A percentile compares a stretch with the other conserved stretches of the same genome.
phyloP scores from a whole-genome alignment of 345 rosid species.

The Syzygium aqueum region DNA sequence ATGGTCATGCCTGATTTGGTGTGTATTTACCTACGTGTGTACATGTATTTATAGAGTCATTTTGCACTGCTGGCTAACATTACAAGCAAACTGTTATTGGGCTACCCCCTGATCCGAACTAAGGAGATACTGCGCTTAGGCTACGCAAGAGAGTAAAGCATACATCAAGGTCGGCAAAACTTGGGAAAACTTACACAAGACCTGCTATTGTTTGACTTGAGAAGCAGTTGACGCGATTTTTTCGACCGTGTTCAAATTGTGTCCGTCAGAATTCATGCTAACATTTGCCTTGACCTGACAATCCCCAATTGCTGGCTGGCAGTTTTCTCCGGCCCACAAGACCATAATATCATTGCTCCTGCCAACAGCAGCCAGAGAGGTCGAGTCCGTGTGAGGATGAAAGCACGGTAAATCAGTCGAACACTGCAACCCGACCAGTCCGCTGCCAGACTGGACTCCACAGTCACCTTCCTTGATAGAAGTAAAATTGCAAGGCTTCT shows the following conservation, averaged over 20 bases:
- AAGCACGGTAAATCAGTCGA: conserved; percentile 21
- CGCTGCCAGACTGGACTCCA: conserved; percentile 8
- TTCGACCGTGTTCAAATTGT: conserved; percentile 2
- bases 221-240: conserved; percentile 9
- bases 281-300: conserved; percentile 14
- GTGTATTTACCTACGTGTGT: background rate
- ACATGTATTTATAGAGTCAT: background rate
- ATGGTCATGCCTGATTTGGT: background rate
- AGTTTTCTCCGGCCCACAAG: conserved; percentile 16
- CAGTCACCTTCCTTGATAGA: conserved; percentile 28
- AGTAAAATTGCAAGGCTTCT: conserved; percentile 17
- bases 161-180: background rate
- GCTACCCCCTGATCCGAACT: background rate
- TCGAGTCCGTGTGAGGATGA: conserved; percentile 13
- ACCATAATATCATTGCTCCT: conserved; percentile 23
- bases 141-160: background rate
- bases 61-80: background rate
- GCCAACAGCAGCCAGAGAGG: conserved; percentile 7
- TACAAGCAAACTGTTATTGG: background rate
- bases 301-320: conserved; percentile 14
- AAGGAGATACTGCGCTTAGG: background rate
- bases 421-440: conserved; percentile 3
- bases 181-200: background rate
- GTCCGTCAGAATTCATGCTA: conserved; percentile 2
- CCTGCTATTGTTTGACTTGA: background rate